Evolutionary conservation across 768 basidiomycete genomes (phyloP), one percentile per base, ranked within the genome.

Genomic region (Leccinum subgranulosum): DNA sequence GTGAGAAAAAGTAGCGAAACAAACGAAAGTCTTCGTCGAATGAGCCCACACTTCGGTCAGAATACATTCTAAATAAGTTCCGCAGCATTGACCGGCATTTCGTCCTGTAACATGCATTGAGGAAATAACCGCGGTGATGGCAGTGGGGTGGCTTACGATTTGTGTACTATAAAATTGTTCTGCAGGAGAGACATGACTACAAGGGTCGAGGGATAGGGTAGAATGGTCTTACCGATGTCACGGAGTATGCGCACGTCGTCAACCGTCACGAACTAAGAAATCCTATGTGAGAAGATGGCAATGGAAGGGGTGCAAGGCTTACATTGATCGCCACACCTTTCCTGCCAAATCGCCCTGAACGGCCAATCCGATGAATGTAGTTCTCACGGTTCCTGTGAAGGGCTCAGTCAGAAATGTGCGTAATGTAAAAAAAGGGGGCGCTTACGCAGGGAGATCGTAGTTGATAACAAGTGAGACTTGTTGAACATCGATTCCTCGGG

Each of bases 241-340:
- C 96, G 93, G 53, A 98, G 83, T 70, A 97, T 96, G 59, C 91
- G 91, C 64, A 96, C 93, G 71, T 98, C 95, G 65, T 97, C 95
- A 52, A 95, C 87, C 17, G 94, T 96, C 50, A 94, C 92, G 66
- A 93, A 93, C 92, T 93, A 69, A 33, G 49, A 62, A 59, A 54
- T 39, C 31, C 59, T 36, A 48, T 59, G 62, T 65, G 56, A 66
- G 56, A 60, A 57, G 25, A 56, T 27, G 29, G 53, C 23, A 17
- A 62, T 36, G 50, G 52, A 57, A 28, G 23, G 19, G 54, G 39
- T 51, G 27, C 56, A 53, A 33, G 31, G 76, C 88, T 45, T 69
- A 97, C 95, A 76, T 98, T 99, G 77, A 99, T 98, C 46, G 97
- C 97, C 59, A 98, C 97, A 81, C 96, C 97, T 78, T 99, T 99